A percentile compares a stretch with the other conserved stretches of the same genome.
Evolutionary conservation across 2,329 filamentous ascomycete species (phyloP).

Genomic region (Colletotrichum destructivum): DNA sequence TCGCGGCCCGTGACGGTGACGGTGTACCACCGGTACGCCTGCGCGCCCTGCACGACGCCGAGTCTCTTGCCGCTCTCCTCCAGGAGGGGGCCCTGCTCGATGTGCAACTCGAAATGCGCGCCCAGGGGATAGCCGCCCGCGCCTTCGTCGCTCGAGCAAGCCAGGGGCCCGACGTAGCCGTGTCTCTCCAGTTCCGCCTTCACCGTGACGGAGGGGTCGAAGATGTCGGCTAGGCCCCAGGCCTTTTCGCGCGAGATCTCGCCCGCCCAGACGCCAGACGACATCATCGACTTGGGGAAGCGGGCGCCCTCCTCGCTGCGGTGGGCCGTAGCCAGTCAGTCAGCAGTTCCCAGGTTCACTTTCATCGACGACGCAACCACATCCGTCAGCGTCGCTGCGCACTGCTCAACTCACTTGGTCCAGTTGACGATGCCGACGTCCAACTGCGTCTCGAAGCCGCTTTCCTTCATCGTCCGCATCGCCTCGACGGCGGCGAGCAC

Average conservation of each 20-base stretch:
- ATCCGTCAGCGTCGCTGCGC: too few species aligned
- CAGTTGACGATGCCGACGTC: conserved; percentile 84
- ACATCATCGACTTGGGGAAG: conserved; percentile 82
- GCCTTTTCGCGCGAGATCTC: conserved; percentile 73
- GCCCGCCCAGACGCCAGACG: conserved; percentile 85
- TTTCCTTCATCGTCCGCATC: conserved; percentile 77
- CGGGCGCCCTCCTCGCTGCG: conserved; percentile 83
- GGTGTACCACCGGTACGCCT: conserved; percentile 83
- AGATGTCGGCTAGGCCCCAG: conserved; percentile 62
- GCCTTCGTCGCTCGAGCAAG: conserved; percentile 24
- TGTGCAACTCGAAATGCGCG: conserved; percentile 87
- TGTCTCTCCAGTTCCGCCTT: conserved; percentile 75
- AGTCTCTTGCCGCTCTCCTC: conserved; percentile 75
- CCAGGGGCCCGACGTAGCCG: conserved; percentile 74
- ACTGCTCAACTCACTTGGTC: conserved; percentile 70
- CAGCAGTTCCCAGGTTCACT: too few species aligned
- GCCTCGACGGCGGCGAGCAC: conserved; percentile 82
- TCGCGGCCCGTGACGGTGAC: conserved; percentile 77
- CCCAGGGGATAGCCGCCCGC: conserved; percentile 66
- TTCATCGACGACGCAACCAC: too few species aligned
- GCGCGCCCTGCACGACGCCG: conserved; percentile 80
- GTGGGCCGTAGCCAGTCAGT: too few species aligned
- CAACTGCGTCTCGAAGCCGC: conserved; percentile 77
- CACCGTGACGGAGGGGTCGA: conserved; percentile 57
- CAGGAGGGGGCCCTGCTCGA: conserved; percentile 86